phyloP scores from a whole-genome alignment of 148 eudicot species.

The Persicaria maculosa region DNA sequence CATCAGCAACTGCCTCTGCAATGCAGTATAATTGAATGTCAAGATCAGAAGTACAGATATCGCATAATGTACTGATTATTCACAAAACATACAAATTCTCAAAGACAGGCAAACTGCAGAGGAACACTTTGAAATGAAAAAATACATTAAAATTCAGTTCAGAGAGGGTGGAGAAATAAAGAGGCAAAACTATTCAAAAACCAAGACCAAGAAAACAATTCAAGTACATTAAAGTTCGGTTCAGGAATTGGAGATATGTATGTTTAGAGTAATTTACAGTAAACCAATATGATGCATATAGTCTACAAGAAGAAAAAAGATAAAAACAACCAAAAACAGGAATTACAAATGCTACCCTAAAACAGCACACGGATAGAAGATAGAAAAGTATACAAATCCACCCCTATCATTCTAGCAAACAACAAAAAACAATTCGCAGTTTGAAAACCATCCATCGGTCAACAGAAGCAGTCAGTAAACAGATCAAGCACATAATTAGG shows the following conservation, averaged over 20 bases:
- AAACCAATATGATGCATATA: not conserved
- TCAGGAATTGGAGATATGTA: not conserved
- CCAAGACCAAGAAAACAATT: not conserved
- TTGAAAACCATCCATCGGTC: not conserved
- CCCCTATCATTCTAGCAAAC: not conserved
- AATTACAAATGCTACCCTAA: not conserved
- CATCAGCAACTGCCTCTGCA: conserved; percentile 94
- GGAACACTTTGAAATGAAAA: not conserved
- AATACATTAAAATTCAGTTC: not conserved
- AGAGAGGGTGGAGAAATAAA: not conserved
- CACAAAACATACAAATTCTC: not conserved
- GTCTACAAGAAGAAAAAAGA: not conserved
- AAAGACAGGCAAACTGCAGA: not conserved
- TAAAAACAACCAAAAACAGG: not conserved
- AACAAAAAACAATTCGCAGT: not conserved
- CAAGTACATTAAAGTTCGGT: not conserved
- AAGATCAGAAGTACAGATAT: not conserved
- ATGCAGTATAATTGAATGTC: not conserved
- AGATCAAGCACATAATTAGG: not conserved
- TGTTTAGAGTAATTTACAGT: not conserved
- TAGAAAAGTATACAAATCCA: not conserved
- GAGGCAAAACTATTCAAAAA: not conserved
- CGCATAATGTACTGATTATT: not conserved
- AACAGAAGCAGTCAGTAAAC: not conserved
- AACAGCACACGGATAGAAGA: not conserved